Conservation (phyloP, 164 flowering plant species). For the Stephania cephalantha region DNA sequence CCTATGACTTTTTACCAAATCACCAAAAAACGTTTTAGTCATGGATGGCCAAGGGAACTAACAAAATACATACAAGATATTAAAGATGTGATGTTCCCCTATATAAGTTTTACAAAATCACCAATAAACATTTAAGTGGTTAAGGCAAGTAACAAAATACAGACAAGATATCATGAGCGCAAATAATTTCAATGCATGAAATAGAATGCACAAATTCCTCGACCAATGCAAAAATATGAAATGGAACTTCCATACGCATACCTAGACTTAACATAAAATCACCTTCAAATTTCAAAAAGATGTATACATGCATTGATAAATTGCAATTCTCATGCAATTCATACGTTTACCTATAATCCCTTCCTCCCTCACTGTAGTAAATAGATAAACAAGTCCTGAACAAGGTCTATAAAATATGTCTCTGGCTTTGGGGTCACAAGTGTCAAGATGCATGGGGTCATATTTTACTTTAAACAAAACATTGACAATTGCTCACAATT, state of each 20-base stretch:
- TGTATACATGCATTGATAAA: background rate
- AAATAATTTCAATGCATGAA: background rate
- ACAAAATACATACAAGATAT: background rate
- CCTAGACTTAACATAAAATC: background rate
- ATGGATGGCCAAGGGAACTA: background rate
- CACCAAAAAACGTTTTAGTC: background rate
- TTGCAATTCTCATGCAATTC: background rate
- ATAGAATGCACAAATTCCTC: background rate
- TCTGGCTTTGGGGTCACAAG: background rate
- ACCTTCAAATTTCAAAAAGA: background rate
- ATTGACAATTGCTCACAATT: no score
- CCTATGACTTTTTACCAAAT: background rate
- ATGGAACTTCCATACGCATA: background rate
- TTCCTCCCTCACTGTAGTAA: background rate
- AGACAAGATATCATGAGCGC: background rate
- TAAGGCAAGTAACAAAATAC: background rate
- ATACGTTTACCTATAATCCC: background rate
- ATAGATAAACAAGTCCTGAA: background rate
- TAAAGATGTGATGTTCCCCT: background rate
- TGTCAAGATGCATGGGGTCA: background rate
- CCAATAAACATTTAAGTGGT: no score
- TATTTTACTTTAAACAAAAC: no score
- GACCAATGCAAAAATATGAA: background rate
- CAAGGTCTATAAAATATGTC: background rate
- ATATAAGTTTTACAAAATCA: background rate